Conservation (phyloP, 306 rosid genomes). For the Prunus davidiana region DNA sequence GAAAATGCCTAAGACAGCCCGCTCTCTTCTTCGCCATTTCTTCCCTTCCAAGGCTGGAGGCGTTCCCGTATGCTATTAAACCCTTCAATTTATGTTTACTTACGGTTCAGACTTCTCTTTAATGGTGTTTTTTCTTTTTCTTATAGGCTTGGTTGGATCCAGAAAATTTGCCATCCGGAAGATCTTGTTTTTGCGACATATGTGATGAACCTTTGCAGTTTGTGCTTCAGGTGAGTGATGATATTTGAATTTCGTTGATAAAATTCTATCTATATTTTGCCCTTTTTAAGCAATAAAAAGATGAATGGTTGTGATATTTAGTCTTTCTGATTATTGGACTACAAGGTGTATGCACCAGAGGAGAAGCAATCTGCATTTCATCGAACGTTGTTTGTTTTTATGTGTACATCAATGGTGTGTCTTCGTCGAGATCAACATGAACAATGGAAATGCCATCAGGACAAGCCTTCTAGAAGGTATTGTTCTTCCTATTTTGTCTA, state of each 20-base stretch:
- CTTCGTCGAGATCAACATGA: conserved; percentile 83
- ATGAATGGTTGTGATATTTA: neutral
- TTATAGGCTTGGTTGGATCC: conserved; percentile 94
- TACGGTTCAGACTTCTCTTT: neutral
- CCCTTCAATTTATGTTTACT: neutral
- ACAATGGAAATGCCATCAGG: conserved; percentile 65
- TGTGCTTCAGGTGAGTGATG: conserved; percentile 79
- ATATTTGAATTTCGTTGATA: neutral
- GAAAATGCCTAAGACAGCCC: conserved; percentile 45
- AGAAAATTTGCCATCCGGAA: conserved; percentile 61
- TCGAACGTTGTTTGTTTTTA: conserved; percentile 69
- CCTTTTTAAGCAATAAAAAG: neutral
- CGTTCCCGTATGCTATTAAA: conserved; percentile 50
- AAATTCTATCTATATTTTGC: neutral
- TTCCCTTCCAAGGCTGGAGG: conserved; percentile 97
- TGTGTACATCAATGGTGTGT: conserved; percentile 82
- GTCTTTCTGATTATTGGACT: conserved; percentile 7
- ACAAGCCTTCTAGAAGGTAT: conserved; percentile 66
- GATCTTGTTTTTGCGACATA: conserved; percentile 57
- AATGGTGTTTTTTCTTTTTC: conserved; percentile 11
- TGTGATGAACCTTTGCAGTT: conserved; percentile 74
- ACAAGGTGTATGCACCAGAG: conserved; percentile 73
- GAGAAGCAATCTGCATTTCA: conserved; percentile 68
- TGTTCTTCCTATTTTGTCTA: neutral
- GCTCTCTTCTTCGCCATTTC: conserved; percentile 55